phyloP scores from a whole-genome alignment of 495 filamentous ascomycete species.

The Usnea hakonensis region DNA sequence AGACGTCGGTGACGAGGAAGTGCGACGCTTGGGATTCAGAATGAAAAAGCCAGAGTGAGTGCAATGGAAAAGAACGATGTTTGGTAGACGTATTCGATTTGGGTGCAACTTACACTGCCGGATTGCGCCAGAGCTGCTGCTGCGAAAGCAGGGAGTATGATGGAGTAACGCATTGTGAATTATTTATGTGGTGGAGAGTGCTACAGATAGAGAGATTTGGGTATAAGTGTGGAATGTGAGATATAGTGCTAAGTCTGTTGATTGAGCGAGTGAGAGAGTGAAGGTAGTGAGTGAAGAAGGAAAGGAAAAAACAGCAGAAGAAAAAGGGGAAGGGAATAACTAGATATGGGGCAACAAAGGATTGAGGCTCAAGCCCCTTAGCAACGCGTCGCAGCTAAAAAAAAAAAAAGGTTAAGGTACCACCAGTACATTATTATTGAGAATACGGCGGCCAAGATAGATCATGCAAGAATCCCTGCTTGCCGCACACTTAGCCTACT shows the following conservation, averaged over 20 bases:
- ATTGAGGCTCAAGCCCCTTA: background rate
- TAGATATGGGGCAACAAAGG: conserved; percentile 9
- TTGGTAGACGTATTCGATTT: background rate
- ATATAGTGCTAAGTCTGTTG: background rate
- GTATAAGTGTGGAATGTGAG: background rate
- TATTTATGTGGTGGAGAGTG: background rate
- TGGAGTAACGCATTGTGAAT: conserved; percentile 15
- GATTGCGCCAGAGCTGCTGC: conserved; percentile 10
- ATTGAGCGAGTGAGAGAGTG: conserved; percentile 5
- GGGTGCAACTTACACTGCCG: background rate
- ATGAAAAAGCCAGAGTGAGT: background rate
- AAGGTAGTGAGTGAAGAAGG: background rate
- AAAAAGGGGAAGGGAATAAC: background rate
- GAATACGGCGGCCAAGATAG: too few relatives aligned
- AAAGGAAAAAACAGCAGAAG: background rate
- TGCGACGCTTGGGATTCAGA: too few relatives aligned
- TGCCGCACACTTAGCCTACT: conserved; percentile 2
- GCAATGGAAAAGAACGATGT: background rate
- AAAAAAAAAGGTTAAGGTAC: too few relatives aligned
- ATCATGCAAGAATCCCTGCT: background rate
- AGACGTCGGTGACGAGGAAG: background rate
- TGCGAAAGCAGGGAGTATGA: conserved; percentile 14
- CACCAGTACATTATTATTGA: too few relatives aligned
- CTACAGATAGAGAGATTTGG: background rate
- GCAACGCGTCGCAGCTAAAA: background rate